phyloP scores from a whole-genome alignment of 139 green algal species.

The Ulvella scutata region DNA sequence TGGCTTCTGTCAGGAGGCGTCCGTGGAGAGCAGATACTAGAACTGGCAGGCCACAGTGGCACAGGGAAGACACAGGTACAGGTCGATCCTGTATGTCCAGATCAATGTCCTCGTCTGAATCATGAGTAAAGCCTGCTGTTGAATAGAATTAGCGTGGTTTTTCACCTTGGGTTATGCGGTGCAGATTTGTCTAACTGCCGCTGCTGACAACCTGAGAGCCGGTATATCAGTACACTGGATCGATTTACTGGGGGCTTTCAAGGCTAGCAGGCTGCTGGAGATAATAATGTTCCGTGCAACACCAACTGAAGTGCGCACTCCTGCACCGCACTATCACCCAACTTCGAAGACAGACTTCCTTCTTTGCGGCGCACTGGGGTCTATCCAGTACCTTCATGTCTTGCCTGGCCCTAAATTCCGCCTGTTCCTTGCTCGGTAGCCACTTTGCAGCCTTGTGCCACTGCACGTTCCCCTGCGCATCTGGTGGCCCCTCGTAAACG shows the following conservation, averaged over 20 bases:
- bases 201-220: background rate
- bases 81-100: background rate
- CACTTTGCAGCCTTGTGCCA: no score
- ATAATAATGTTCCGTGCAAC: no score
- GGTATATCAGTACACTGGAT: background rate
- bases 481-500: no score
- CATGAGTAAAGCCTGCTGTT: no score
- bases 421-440: no score
- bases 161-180: background rate
- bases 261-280: background rate
- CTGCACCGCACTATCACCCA: no score
- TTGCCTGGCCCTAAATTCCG: no score
- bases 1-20: background rate
- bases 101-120: background rate
- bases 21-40: background rate
- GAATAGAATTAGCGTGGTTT: background rate
- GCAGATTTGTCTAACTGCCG: background rate
- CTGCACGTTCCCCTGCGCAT: no score
- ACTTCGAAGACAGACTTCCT: no score
- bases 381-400: no score
- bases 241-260: background rate
- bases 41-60: background rate
- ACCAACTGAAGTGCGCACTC: no score
- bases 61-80: background rate
- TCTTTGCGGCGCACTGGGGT: no score